A percentile compares a stretch with the other conserved stretches of the same genome.
Evolutionary conservation across 2,329 filamentous ascomycete species (phyloP).

Genomic region (Ustilaginoidea virens): DNA sequence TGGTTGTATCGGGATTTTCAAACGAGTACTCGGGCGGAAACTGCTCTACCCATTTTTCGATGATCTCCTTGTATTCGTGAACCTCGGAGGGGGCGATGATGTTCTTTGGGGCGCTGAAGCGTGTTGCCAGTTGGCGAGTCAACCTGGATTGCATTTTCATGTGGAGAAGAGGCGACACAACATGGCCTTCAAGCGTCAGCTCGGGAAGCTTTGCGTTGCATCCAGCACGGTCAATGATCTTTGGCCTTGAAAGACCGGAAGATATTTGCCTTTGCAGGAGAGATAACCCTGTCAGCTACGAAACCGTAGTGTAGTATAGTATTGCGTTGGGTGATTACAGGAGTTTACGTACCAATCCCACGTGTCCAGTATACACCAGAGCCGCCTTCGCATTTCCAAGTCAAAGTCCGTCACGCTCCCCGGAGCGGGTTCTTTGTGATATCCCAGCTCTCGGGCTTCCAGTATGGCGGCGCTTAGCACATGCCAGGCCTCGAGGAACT

Average conservation of each 20-base stretch:
- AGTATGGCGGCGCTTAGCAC: slow-evolving; percentile 15
- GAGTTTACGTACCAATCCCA: slow-evolving; percentile 16
- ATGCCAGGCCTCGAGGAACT: slow-evolving; percentile 17
- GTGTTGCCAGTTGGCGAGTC: slow-evolving; percentile 9
- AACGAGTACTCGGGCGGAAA: slow-evolving; percentile 26
- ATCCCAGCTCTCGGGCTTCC: slow-evolving; percentile 15
- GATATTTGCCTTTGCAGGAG: slow-evolving; percentile 22
- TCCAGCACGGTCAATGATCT: slow-evolving; percentile 15
- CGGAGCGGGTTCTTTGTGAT: slow-evolving; percentile 9
- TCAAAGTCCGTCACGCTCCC: slow-evolving; percentile 13
- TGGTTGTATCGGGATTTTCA: slow-evolving; percentile 21
- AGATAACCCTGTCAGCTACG: no score
- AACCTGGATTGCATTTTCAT: slow-evolving; percentile 16
- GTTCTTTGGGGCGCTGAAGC: slow-evolving; percentile 13
- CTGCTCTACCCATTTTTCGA: slow-evolving; percentile 24
- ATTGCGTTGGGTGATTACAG: no score
- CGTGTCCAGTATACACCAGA: slow-evolving; percentile 17
- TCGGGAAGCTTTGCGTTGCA: slow-evolving; percentile 13
- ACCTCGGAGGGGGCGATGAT: slow-evolving; percentile 13
- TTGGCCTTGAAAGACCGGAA: slow-evolving; percentile 15
- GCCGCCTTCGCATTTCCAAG: slow-evolving; percentile 15
- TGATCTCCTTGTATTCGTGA: slow-evolving; percentile 12
- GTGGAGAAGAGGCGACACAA: slow-evolving; percentile 14
- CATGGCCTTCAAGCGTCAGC: slow-evolving; percentile 13
- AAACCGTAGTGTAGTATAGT: no score